Conservation (phyloP, 2,329 filamentous ascomycete species). For the Scytalidium lignicola region DNA sequence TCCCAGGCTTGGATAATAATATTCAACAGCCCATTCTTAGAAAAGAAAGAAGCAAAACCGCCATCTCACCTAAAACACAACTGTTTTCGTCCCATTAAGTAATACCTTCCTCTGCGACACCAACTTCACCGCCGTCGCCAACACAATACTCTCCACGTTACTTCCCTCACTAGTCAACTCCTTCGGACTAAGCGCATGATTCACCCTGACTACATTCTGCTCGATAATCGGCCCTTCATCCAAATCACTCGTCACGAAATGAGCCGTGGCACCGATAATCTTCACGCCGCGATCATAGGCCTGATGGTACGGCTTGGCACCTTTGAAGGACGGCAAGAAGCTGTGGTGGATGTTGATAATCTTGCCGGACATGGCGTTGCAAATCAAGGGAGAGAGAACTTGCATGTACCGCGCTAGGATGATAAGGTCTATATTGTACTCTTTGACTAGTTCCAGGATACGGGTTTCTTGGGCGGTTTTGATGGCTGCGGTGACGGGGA, state of each 20-base stretch:
- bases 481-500: constrained; percentile 74
- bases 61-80: constrained; percentile 55
- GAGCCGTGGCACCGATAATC: constrained; percentile 81
- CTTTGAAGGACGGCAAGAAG: constrained; percentile 84
- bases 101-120: constrained; percentile 74
- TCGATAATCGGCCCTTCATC: constrained; percentile 88
- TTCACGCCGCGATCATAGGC: constrained; percentile 82
- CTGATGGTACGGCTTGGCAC: constrained; percentile 83
- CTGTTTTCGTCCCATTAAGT: constrained; percentile 73
- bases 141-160: constrained; percentile 78
- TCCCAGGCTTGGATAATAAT: no score
- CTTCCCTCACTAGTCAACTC: constrained; percentile 74
- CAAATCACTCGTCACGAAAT: constrained; percentile 80
- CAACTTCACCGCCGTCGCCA: constrained; percentile 79
- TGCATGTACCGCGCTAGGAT: constrained; percentile 87
- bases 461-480: constrained; percentile 68
- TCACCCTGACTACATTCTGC: constrained; percentile 72
- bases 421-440: constrained; percentile 70
- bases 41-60: no score
- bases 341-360: constrained; percentile 93
- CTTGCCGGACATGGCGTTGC: constrained; percentile 72
- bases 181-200: constrained; percentile 71
- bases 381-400: constrained; percentile 70
- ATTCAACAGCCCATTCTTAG: no score
- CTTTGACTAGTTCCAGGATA: constrained; percentile 64